phyloP scores from a whole-genome alignment of 2,329 filamentous ascomycete genomes.

The Colletotrichum cuscutae region DNA sequence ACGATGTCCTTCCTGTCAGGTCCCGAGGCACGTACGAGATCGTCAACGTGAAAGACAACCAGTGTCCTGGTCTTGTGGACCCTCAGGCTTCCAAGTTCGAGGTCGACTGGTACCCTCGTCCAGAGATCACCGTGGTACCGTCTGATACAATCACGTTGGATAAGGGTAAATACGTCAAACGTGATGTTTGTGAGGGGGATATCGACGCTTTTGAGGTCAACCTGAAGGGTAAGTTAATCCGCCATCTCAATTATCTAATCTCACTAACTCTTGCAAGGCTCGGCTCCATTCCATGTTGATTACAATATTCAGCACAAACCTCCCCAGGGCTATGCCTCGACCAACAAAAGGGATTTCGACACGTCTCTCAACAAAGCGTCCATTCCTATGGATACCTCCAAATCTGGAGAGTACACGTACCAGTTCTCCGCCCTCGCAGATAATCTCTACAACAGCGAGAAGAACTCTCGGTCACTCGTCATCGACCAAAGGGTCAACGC shows the following conservation, averaged over 20 bases:
- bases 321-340: conserved; percentile 6
- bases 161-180: conserved; percentile 72
- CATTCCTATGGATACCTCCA: conserved; percentile 86
- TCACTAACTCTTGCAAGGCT: conserved; percentile 61
- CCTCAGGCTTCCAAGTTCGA: conserved; percentile 78
- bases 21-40: conserved; percentile 83
- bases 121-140: conserved; percentile 74
- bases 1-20: conserved; percentile 75
- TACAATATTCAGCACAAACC: conserved; percentile 45
- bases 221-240: conserved; percentile 71
- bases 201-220: conserved; percentile 88
- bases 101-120: conserved; percentile 87
- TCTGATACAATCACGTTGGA: conserved; percentile 67
- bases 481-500: conserved; percentile 87
- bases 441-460: conserved; percentile 83
- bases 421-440: conserved; percentile 86
- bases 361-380: conserved; percentile 80
- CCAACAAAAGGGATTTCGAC: conserved; percentile 73
- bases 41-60: conserved; percentile 77
- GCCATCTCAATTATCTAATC: background rate
- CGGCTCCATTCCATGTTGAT: conserved; percentile 72
- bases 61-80: conserved; percentile 86
- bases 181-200: conserved; percentile 92
- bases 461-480: conserved; percentile 72
- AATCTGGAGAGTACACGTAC: conserved; percentile 87